Evolutionary conservation across 2,329 filamentous ascomycete genomes (phyloP), one percentile per base, ranked within the genome.

Genomic region (Neodidymelliopsis sp.): DNA sequence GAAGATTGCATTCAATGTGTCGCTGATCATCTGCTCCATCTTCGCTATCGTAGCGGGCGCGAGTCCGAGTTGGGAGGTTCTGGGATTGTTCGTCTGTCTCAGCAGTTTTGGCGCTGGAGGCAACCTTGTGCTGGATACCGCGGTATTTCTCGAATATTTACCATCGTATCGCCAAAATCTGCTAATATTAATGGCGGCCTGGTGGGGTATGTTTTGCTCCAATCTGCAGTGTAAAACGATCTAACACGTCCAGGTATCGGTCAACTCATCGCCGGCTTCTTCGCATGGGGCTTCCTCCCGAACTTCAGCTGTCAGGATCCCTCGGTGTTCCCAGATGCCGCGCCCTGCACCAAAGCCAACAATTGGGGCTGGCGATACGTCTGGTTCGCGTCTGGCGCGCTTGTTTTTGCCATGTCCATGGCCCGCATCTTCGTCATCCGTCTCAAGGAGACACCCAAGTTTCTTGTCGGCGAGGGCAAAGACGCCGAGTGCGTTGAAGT

Each of bases 1-100:
- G 31, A 81, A 82, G 54, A 83, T 82, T 56, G 86, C 87, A 4
- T 90, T 90, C 74, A 89, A 89, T 60, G 72, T 83, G 16, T 84
- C 83, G 2, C 75, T 89, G 9, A 79, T 89, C 59, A 76, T 88
- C 47, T 85, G 81, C 61, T 81, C 83, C 4, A 66, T 83, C 5
- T 84, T 86, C 37, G 81, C 80, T 22, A 82, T 89, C 43, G 74
- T 88, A 1, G 87, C 86, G 1, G 88, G 87, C 4, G 84, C 82
- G 1, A 80, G 83, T 49, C 87, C 87, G 2, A 87, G 79, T 54
- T 91, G 86, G 85, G 73, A 80, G 2, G 80, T 82, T 0, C 76
- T 90, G 10, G 85, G 83, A 0, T 69, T 87, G 16, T 88, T 89
- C 62, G 79, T 87, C 22, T 81, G 80, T 10, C 67, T 89, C 31